These are phyloP conservation scores for Russula brevipes DNA, from an alignment of 768 basidiomycete genomes.

Conservation along the genomic window DNA sequence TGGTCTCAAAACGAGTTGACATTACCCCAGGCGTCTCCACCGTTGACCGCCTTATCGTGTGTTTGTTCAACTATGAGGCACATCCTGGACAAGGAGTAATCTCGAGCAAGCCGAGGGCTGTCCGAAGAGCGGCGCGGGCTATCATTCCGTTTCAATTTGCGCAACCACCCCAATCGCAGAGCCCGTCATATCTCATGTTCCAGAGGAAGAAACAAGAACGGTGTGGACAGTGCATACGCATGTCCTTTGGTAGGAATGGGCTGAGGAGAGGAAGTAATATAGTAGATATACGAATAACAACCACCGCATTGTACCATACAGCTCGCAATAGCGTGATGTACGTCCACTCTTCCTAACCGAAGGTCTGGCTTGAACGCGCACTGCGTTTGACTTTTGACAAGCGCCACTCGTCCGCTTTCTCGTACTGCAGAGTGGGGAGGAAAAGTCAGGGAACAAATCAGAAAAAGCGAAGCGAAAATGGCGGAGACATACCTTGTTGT, in stretches of 20 bases:
- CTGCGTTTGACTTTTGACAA: slow-evolving; percentile 88
- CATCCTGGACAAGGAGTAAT: too few relatives aligned
- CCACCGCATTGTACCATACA: not conserved
- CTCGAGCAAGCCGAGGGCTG: too few relatives aligned
- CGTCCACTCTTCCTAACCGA: slow-evolving; percentile 50
- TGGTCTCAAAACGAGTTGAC: too few relatives aligned
- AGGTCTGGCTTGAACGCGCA: slow-evolving; percentile 92
- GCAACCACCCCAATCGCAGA: too few relatives aligned
- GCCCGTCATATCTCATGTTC: too few relatives aligned
- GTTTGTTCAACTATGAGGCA: too few relatives aligned
- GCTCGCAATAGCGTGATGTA: too few relatives aligned
- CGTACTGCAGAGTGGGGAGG: slow-evolving; percentile 44
- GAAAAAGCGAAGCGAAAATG: not conserved
- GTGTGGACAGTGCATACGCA: not conserved
- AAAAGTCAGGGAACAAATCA: not conserved
- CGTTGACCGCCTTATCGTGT: too few relatives aligned
- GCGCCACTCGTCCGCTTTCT: slow-evolving; percentile 93
- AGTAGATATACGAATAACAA: not conserved
- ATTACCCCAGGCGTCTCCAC: too few relatives aligned
- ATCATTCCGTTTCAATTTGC: too few relatives aligned
- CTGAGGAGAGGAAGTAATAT: not conserved
- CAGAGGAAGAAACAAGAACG: too few relatives aligned
- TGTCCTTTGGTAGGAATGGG: not conserved
- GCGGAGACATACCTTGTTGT: slow-evolving; percentile 57
- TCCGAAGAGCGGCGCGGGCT: too few relatives aligned